Evolutionary conservation across 1,284 basidiomycete species (phyloP).

Genomic region (Inonotus obliquus): DNA sequence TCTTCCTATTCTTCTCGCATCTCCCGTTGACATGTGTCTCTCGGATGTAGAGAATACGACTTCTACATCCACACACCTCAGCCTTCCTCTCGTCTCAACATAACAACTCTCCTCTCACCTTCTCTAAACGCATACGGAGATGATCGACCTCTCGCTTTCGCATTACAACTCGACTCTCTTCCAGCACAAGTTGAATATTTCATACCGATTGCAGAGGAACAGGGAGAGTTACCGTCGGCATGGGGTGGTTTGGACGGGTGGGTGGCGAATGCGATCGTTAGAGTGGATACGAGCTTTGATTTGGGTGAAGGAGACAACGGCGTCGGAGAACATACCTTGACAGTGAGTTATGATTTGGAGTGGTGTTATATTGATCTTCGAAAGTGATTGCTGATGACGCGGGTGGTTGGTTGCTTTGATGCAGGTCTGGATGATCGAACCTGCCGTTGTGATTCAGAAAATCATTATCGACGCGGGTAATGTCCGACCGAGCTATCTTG

Average conservation of each 20-base stretch:
- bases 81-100: constrained; percentile 39
- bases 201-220: constrained; percentile 40
- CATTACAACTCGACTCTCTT: constrained; percentile 48
- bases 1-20: neutral
- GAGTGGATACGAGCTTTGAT: constrained; percentile 36
- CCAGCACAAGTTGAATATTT: constrained; percentile 42
- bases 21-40: neutral
- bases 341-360: neutral
- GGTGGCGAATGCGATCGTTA: constrained; percentile 47
- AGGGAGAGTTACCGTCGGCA: constrained; percentile 45
- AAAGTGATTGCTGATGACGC: constrained; percentile 33
- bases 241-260: constrained; percentile 50
- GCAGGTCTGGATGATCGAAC: constrained; percentile 50
- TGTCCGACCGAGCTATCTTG: constrained; percentile 50
- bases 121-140: constrained; percentile 52
- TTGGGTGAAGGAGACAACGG: constrained; percentile 49
- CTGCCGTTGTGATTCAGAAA: constrained; percentile 56
- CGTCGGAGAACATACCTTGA: neutral
- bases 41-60: constrained; percentile 48
- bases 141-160: constrained; percentile 51
- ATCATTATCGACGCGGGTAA: constrained; percentile 54
- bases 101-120: constrained; percentile 51
- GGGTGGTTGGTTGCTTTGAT: neutral
- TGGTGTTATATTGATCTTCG: constrained; percentile 31
- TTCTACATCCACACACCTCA: constrained; percentile 51